Conservation (phyloP, 495 filamentous ascomycete genomes). For the Penicillium soppii region DNA sequence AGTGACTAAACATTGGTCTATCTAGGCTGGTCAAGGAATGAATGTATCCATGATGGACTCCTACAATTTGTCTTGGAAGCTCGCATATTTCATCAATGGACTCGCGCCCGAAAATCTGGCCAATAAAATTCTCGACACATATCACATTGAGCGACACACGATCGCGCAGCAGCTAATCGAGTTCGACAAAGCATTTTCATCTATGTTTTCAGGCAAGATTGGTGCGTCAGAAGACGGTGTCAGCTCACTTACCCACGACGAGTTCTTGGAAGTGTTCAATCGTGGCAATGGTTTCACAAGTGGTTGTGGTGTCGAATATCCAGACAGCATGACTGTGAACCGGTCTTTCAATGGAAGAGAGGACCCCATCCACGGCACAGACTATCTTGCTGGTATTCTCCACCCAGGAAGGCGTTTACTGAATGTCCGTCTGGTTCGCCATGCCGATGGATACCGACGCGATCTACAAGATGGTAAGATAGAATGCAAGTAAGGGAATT, state of each 20-base stretch:
- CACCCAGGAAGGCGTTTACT: slow-evolving; percentile 31
- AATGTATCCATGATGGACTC: slow-evolving; percentile 83
- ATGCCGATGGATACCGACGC: slow-evolving; percentile 45
- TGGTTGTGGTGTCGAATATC: slow-evolving; percentile 45
- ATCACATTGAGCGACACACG: slow-evolving; percentile 64
- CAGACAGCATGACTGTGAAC: slow-evolving; percentile 32
- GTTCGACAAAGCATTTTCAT: slow-evolving; percentile 63
- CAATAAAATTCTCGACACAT: slow-evolving; percentile 60
- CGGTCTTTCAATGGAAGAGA: slow-evolving; percentile 7
- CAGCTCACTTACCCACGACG: slow-evolving; percentile 37
- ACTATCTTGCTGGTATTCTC: slow-evolving; percentile 41
- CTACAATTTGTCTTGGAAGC: slow-evolving; percentile 81
- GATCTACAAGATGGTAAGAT: slow-evolving; percentile 49
- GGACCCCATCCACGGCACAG: slow-evolving; percentile 33
- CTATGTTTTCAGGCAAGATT: slow-evolving; percentile 45
- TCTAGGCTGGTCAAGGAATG: slow-evolving; percentile 79
- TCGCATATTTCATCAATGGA: slow-evolving; percentile 65
- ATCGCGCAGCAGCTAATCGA: slow-evolving; percentile 71
- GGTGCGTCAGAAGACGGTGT: slow-evolving; percentile 25
- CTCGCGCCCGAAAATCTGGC: slow-evolving; percentile 41
- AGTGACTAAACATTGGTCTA: background rate
- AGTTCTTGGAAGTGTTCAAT: slow-evolving; percentile 50
- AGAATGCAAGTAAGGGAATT: background rate
- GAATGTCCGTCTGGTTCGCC: slow-evolving; percentile 38
- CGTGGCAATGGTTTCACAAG: slow-evolving; percentile 42